Evolutionary conservation across 179 eudicot species (phyloP), one percentile per base, ranked within the genome.

Genomic region (Carnegiea gigantea): DNA sequence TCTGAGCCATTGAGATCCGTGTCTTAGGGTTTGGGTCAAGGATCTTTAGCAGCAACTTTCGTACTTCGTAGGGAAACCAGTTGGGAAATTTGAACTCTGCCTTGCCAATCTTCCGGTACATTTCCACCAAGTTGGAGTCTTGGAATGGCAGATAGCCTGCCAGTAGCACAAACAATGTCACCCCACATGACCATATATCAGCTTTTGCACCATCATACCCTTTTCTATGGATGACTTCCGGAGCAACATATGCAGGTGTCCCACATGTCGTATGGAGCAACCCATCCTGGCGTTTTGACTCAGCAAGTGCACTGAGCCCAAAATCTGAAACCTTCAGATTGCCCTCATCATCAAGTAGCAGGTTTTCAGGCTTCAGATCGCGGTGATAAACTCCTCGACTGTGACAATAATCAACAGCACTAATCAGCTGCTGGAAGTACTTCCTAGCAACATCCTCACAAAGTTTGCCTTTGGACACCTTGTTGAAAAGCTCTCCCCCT

Each of bases 401-500:
- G 18, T 88, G 90, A 74, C 90, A 88, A 48, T 77, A 86, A 74
- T 86, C 85, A 28, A 88, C 85, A 0, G 90, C 90, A 20, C 82
- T n/a, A 60, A 88, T 88, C 83, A 88, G 70, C 78, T 88, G 90
- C 49, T 88, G 90, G 72, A 88, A 88, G 23, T 88, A 86, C 76
- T 88, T 90, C 48, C 90, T 74, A 1, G 92, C 90, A 75, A 80
- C 84, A 79, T 88, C 89, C 70, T 82, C 90, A 79, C 82, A 83
- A 21, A 90, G 86, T 80, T 75, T 88, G 14, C 93, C 92, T 76
- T 88, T 89, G 12, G 89, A 80, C 43, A 88, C 86, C 81, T 87
- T 89, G 80, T 89, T 67, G 51, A 91, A 91, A 60, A 91, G 92
- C 83, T 91, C 93, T 9, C 93, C 93, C 0, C 93, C 90, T 81